Base-by-base conservation (phyloP, 2,329 filamentous ascomycete species). In the Neophaeococcomyces aloes region DNA sequence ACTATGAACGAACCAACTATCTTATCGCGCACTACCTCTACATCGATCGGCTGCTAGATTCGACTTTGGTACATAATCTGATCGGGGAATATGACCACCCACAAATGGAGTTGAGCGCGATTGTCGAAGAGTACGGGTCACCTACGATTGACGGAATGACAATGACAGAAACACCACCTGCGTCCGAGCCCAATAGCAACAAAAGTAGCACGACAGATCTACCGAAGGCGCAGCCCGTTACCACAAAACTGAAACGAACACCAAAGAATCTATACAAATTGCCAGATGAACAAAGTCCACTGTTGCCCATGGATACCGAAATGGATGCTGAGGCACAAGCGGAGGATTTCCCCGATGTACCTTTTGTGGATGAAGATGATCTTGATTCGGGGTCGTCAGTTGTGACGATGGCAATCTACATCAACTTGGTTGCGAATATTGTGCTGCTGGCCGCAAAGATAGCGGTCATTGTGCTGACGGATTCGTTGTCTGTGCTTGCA, bases 21-120 rank as follows among this genome's bases (percentile, higher is more conserved):
- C 71, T 95, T 33, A 79, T 96, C 47, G 84, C 91, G 61, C 83
- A 94, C 60, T 96, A 95, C 61, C 72, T 93, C 50, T 95, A 93
- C 61, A 94, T 95, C 55, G 89, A 95, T 64, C 78, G 82, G 41
- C 70, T 96, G 45, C 74, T 96, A 48, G 87, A 94, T 64, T 94
- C 86, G 7, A 88, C 86, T 23, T 76, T 94, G n/a, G 88, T 88
- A 2, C 88, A 94, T 58, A 81, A 89, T 56, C 70, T 96, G 34
- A 79, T 96, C 46, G 88, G 93, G 58, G 88, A 95, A 63, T 95
- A 94, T 62, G 80, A 80, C 51, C 69, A 81, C 50, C 68, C 78
- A 38, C 69, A 75, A 33, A 69, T 69, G 15, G 73, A 47, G 5
- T 83, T 86, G 1, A 70, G 76, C 25, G 87, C 84, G 8, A 91